Evolutionary conservation across 1,284 basidiomycete species (phyloP).

Genomic region (Trametes sp.): DNA sequence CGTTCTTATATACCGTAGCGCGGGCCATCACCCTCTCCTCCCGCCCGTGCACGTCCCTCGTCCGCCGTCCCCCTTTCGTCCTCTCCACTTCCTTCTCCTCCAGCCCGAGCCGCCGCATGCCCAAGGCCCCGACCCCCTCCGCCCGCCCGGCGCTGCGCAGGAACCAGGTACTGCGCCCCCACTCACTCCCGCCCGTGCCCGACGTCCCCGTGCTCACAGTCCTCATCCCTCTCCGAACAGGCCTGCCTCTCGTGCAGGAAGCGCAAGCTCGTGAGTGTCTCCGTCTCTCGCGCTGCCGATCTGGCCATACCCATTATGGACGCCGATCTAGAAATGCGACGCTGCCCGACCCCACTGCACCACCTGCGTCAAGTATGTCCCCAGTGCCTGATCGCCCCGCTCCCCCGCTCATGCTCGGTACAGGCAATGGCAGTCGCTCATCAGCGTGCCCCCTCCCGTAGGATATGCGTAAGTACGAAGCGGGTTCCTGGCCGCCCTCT

Average conservation of each 20-base stretch:
- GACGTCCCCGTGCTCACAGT: constrained; percentile 17
- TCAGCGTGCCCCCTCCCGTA: constrained; percentile 79
- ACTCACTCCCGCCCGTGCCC: constrained; percentile 13
- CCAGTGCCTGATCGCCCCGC: constrained; percentile 4
- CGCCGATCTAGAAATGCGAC: constrained; percentile 75
- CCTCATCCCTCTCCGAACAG: constrained; percentile 45
- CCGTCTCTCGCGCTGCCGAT: constrained; percentile 6
- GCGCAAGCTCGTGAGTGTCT: constrained; percentile 71
- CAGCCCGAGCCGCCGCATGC: constrained; percentile 58
- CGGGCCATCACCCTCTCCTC: constrained; percentile 11
- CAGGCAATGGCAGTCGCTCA: constrained; percentile 79
- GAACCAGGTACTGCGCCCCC: constrained; percentile 64
- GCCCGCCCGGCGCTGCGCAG: constrained; percentile 73
- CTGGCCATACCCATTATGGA: constrained; percentile 13
- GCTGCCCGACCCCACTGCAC: constrained; percentile 82
- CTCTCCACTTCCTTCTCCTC: constrained; percentile 6
- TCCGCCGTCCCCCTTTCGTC: background rate
- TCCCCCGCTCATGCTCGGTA: constrained; percentile 19
- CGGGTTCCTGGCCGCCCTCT: background rate
- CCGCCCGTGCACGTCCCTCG: background rate
- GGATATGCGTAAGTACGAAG: constrained; percentile 73
- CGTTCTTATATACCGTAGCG: constrained; percentile 30
- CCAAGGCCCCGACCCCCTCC: constrained; percentile 55
- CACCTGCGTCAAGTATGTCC: constrained; percentile 78
- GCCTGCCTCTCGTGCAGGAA: constrained; percentile 83